Conservation (phyloP, 768 basidiomycete genomes). For the Pulveroboletus ravenelii region DNA sequence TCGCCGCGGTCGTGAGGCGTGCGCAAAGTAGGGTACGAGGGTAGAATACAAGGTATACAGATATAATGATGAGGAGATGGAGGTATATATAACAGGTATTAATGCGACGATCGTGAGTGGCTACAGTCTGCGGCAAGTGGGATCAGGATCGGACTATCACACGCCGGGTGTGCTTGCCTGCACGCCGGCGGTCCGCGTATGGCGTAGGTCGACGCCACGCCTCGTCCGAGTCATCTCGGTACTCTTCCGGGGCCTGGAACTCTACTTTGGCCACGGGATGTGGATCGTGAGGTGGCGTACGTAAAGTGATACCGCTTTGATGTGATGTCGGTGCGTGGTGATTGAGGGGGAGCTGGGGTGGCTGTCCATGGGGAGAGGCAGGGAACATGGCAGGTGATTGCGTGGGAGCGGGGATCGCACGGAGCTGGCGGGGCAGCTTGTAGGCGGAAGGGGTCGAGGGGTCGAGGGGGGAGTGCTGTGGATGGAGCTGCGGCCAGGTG, state of each 20-base stretch:
- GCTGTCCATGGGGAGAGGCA: constrained; percentile 30
- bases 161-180: constrained; percentile 75
- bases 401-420: constrained; percentile 18
- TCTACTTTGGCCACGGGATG: constrained; percentile 30
- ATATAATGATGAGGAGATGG: too few relatives aligned
- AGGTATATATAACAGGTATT: too few relatives aligned
- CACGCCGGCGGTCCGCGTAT: constrained; percentile 66
- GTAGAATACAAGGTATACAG: too few relatives aligned
- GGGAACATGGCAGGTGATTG: constrained; percentile 28
- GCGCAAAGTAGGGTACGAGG: too few relatives aligned
- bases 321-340: constrained; percentile 28
- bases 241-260: constrained; percentile 41
- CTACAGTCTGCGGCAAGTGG: too few relatives aligned
- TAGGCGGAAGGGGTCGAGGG: constrained; percentile 24
- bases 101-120: too few relatives aligned
- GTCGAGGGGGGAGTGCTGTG: constrained; percentile 28
- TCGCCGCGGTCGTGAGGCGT: too few relatives aligned
- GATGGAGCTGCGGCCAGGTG: constrained; percentile 31
- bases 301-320: constrained; percentile 29
- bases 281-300: constrained; percentile 46
- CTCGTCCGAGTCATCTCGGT: constrained; percentile 58
- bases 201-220: constrained; percentile 71
- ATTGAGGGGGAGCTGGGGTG: constrained; percentile 32
- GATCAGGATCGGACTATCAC: constrained; percentile 50
- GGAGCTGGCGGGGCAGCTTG: constrained; percentile 31